Evolutionary conservation across 2,329 filamentous ascomycete species (phyloP).

Genomic region (Aspergillus novoparasiticus): DNA sequence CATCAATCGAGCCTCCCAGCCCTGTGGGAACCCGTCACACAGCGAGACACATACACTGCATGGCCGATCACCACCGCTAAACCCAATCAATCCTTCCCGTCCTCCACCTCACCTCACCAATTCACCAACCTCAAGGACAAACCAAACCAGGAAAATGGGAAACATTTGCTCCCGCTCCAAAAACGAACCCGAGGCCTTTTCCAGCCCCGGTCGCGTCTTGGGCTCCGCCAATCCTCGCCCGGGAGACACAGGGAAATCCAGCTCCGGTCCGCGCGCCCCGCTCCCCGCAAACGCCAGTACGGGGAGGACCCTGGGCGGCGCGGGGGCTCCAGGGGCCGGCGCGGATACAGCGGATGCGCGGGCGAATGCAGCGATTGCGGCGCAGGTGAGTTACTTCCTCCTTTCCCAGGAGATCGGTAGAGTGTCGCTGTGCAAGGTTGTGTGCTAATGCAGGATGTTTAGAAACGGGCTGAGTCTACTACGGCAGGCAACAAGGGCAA

Average conservation of each 20-base stretch:
- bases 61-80: background rate
- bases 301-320: slow-evolving; percentile 58
- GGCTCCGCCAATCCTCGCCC: slow-evolving; percentile 50
- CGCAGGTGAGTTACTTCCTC: slow-evolving; percentile 67
- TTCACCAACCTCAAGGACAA: slow-evolving; percentile 2
- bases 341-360: slow-evolving; percentile 59
- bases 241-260: slow-evolving; percentile 36
- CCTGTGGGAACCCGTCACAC: background rate
- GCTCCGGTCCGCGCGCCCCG: slow-evolving; percentile 55
- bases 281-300: slow-evolving; percentile 44
- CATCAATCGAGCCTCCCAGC: background rate
- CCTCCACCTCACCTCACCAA: slow-evolving; percentile 1
- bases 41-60: background rate
- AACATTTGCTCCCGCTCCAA: slow-evolving; percentile 79
- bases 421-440: background rate
- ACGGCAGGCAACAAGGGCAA: slow-evolving; percentile 59
- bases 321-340: slow-evolving; percentile 4
- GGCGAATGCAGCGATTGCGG: slow-evolving; percentile 75
- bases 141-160: slow-evolving; percentile 63
- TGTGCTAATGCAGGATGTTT: background rate
- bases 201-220: slow-evolving; percentile 71
- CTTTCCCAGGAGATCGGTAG: background rate
- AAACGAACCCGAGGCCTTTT: slow-evolving; percentile 64
- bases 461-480: slow-evolving; percentile 69
- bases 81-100: background rate